Evolutionary conservation across 495 filamentous ascomycete genomes (phyloP).

Genomic region (Penicillium steckii): DNA sequence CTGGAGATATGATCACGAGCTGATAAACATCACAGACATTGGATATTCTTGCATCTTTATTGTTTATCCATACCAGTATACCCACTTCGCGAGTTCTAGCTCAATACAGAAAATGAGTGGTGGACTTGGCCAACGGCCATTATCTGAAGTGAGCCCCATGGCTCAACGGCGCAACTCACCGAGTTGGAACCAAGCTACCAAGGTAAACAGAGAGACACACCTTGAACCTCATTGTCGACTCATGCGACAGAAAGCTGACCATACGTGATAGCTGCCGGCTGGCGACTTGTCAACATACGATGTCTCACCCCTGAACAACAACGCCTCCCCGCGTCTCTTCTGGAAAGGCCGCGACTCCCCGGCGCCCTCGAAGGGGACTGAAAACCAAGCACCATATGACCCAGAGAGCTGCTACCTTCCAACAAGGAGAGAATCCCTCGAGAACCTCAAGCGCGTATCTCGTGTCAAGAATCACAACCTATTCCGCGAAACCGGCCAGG

Average conservation of each 20-base stretch:
- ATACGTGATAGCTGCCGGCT: constrained; percentile 40
- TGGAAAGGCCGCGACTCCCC: constrained; percentile 76
- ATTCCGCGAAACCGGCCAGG: constrained; percentile 83
- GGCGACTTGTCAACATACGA: constrained; percentile 75
- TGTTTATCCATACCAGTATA: not conserved
- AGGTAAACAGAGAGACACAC: constrained; percentile 44
- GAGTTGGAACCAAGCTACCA: constrained; percentile 66
- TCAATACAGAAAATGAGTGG: constrained; percentile 36
- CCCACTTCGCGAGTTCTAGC: not conserved
- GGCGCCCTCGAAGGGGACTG: constrained; percentile 59
- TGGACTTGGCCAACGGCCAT: constrained; percentile 45
- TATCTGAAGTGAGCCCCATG: constrained; percentile 57
- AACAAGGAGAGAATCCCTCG: constrained; percentile 79
- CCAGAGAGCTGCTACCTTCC: constrained; percentile 63
- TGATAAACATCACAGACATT: constrained; percentile 15
- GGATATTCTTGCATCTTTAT: not conserved
- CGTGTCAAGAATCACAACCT: constrained; percentile 97
- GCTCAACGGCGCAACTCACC: constrained; percentile 68
- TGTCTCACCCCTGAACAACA: constrained; percentile 63
- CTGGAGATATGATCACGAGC: constrained; percentile 5
- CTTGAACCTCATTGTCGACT: constrained; percentile 2
- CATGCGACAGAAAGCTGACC: constrained; percentile 32
- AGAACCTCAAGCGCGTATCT: constrained; percentile 88
- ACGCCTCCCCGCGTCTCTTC: constrained; percentile 74
- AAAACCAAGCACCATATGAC: constrained; percentile 64